phyloP scores from a whole-genome alignment of 805 yeast species.

The Naumovozyma baii region DNA sequence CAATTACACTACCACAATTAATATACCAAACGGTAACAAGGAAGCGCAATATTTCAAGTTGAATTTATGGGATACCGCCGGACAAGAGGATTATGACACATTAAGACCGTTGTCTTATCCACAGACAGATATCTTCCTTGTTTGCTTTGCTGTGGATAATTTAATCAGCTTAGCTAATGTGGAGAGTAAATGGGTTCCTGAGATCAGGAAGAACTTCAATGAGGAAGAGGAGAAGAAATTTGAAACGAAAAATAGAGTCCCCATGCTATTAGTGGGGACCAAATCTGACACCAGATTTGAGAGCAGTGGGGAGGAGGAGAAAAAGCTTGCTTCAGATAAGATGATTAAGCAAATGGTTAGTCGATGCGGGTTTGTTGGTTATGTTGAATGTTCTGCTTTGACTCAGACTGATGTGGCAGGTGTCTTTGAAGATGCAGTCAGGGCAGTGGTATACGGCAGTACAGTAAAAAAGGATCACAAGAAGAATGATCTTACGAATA shows the following conservation, averaged over 20 bases:
- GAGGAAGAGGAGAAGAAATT: constrained; percentile 31
- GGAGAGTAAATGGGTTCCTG: constrained; percentile 74
- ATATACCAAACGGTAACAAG: constrained; percentile 22
- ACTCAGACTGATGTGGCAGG: constrained; percentile 77
- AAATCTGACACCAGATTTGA: constrained; percentile 70
- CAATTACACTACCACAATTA: constrained; percentile 63
- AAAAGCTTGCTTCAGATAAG: constrained; percentile 42
- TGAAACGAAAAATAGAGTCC: constrained; percentile 15
- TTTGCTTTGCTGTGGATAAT: constrained; percentile 75
- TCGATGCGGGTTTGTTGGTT: constrained; percentile 61
- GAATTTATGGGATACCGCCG: constrained; percentile 92
- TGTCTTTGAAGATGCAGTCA: constrained; percentile 72
- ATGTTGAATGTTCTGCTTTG: constrained; percentile 84
- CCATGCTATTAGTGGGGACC: constrained; percentile 69
- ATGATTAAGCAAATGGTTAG: constrained; percentile 61
- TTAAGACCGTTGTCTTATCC: constrained; percentile 81
- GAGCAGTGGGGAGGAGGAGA: constrained; percentile 55
- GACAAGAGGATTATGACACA: constrained; percentile 83
- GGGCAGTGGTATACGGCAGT: constrained; percentile 41
- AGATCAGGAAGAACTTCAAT: constrained; percentile 72
- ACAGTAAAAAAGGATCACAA: not conserved
- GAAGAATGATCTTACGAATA: too few relatives aligned
- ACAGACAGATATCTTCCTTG: constrained; percentile 75
- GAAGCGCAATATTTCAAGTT: constrained; percentile 56
- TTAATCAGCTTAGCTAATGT: constrained; percentile 75